Conservation (phyloP, 306 rosid genomes). For the Senna tora region DNA sequence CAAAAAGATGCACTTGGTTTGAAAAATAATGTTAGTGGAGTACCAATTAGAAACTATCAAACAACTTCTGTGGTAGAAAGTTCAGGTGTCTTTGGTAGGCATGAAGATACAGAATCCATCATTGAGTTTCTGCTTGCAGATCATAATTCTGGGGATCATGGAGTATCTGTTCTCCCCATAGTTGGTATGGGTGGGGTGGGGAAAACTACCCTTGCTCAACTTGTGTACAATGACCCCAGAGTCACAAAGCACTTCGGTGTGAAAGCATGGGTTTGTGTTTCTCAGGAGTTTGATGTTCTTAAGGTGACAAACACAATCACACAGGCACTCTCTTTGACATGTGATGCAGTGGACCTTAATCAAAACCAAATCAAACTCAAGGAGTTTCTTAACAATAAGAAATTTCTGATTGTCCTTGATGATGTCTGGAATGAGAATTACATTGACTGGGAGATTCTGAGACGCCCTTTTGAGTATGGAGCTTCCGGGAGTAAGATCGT, state of each 20-base stretch:
- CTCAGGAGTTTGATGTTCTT: slow-evolving; percentile 5
- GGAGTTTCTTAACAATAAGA: slow-evolving; percentile 5
- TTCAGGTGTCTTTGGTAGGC: slow-evolving; percentile 25
- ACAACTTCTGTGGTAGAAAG: slow-evolving; percentile 16
- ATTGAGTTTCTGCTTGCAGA: background rate
- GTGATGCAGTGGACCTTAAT: slow-evolving; percentile 17
- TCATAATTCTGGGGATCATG: background rate
- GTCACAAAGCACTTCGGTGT: background rate
- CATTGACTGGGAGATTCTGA: slow-evolving; percentile 31
- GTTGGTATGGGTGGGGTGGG: slow-evolving; percentile 24
- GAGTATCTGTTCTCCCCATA: slow-evolving; percentile 6
- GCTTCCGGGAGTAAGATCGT: slow-evolving; percentile 32
- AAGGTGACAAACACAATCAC: background rate
- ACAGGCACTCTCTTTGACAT: slow-evolving; percentile 20
- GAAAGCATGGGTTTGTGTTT: slow-evolving; percentile 21
- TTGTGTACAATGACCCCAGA: background rate
- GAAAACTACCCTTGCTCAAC: slow-evolving; percentile 26
- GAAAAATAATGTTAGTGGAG: background rate
- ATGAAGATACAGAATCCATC: background rate
- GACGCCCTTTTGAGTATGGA: slow-evolving; percentile 27
- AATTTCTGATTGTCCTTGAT: slow-evolving; percentile 41
- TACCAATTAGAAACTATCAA: background rate
- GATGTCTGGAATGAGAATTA: slow-evolving; percentile 44
- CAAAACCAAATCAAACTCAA: background rate
- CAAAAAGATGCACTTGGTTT: slow-evolving; percentile 32